Base-by-base conservation (phyloP, 2,329 filamentous ascomycete genomes). In the Paramyrothecium sp. region DNA sequence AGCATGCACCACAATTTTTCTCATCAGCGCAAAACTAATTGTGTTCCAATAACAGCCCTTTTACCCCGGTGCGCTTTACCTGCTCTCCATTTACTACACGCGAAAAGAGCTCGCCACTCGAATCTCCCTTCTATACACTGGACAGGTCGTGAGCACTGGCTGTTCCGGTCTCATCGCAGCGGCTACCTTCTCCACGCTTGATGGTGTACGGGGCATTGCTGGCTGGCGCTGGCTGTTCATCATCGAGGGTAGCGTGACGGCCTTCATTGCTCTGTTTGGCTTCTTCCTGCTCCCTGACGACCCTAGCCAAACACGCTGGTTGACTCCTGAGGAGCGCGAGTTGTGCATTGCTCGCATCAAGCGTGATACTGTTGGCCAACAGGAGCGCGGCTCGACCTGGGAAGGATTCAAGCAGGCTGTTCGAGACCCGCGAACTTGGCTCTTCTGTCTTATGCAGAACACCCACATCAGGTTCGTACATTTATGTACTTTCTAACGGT, bases 131-230 rank as follows among this genome's bases (percentile, higher is more conserved):
- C 77, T 75, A 2, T 75, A 81, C 60, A 85, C 85, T 1, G 89
- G 86, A 0, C 85, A 86, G 7, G 76, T 90, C 13, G 79, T 90
- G 2, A 86, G 84, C 1, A 87, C 87, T 1, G 88, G 87, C 0
- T 89, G 90, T 64, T 87, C 86, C 0, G 87, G 86, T 2, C 69
- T 86, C 3, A 82, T 87, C 34, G 80, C 82, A 0, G 83, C 82
- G 0, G 84, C 87, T 1, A 88, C 91, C 54, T 84, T 84, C 1
- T 65, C 61, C 10, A 67, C 67, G 2, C 56, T 69, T 54, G 67
- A 69, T 10, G 77, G 80, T 2, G 71, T 75, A 1, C 70, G 70
- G 5, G 87, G 86, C 2, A 71, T 88, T 1, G 72, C 76, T 2
- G 86, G 86, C 8, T 90, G 86, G 86, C 74, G 84, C 23, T 88